phyloP scores from a whole-genome alignment of 805 yeast species.

The Candida montana region DNA sequence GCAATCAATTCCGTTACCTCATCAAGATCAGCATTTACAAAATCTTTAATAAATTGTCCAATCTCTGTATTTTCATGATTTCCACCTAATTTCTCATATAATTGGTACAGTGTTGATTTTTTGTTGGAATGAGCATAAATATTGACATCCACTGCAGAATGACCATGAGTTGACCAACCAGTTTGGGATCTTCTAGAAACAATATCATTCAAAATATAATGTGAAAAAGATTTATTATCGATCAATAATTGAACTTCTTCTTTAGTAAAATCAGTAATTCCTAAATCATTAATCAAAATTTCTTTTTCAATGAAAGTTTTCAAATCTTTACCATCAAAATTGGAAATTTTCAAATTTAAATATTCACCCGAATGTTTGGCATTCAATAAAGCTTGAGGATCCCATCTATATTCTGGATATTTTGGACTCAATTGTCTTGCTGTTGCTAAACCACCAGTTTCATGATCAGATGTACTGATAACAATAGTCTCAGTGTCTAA shows the following conservation, averaged over 20 bases:
- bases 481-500: constrained; percentile 73
- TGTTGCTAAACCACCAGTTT: constrained; percentile 90
- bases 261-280: constrained; percentile 50
- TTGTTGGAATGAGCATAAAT: constrained; percentile 76
- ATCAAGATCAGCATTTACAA: constrained; percentile 41
- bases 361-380: constrained; percentile 77
- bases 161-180: constrained; percentile 98
- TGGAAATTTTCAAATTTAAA: constrained; percentile 42
- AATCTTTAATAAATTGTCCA: constrained; percentile 63
- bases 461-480: constrained; percentile 88
- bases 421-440: constrained; percentile 65
- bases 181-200: constrained; percentile 78
- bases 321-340: constrained; percentile 30
- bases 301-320: constrained; percentile 44
- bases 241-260: constrained; percentile 48
- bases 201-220: constrained; percentile 57
- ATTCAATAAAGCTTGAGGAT: constrained; percentile 66
- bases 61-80: constrained; percentile 84
- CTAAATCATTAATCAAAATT: constrained; percentile 59
- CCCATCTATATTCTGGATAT: constrained; percentile 88
- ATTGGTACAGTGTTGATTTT: constrained; percentile 33
- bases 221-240: constrained; percentile 27
- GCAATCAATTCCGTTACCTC: constrained; percentile 45
- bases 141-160: constrained; percentile 92
- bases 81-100: constrained; percentile 54